Evolutionary conservation across 2,329 filamentous ascomycete species (phyloP).

Genomic region (Thelonectria discophora): DNA sequence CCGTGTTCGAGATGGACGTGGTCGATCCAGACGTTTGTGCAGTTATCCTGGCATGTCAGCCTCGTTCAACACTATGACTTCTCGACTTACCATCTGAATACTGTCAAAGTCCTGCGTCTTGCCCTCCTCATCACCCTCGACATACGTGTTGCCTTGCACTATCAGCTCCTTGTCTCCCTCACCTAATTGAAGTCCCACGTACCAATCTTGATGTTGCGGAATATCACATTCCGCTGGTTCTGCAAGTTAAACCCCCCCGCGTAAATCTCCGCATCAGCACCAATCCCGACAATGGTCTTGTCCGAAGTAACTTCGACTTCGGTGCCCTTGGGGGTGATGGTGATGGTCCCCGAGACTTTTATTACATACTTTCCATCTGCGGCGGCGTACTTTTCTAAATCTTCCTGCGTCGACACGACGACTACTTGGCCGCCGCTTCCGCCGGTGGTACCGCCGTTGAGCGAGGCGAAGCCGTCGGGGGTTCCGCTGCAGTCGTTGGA

Average conservation of each 20-base stretch:
- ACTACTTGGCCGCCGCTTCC: constrained; percentile 35
- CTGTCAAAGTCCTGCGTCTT: constrained; percentile 39
- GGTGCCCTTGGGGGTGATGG: constrained; percentile 33
- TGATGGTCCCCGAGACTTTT: constrained; percentile 37
- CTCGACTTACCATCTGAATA: constrained; percentile 34
- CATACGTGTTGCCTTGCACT: constrained; percentile 25
- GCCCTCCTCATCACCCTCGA: constrained; percentile 34
- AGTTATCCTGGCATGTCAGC: constrained; percentile 18
- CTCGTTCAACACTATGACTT: background rate
- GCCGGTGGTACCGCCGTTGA: constrained; percentile 39
- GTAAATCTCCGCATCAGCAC: constrained; percentile 35
- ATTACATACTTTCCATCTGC: constrained; percentile 37
- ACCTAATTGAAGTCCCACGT: background rate
- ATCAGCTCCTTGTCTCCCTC: background rate
- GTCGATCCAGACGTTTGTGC: constrained; percentile 42
- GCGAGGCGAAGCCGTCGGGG: constrained; percentile 37
- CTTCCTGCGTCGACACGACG: constrained; percentile 31
- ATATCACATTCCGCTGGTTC: constrained; percentile 36
- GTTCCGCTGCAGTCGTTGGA: constrained; percentile 27
- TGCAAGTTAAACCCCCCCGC: constrained; percentile 36
- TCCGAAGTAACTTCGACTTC: constrained; percentile 36
- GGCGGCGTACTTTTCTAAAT: constrained; percentile 36
- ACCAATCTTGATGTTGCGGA: constrained; percentile 40
- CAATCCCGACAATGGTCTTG: constrained; percentile 41
- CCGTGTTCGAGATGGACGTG: constrained; percentile 37